Evolutionary conservation across 1,284 basidiomycete genomes (phyloP).

Genomic region (Xerocomus minutiporus): DNA sequence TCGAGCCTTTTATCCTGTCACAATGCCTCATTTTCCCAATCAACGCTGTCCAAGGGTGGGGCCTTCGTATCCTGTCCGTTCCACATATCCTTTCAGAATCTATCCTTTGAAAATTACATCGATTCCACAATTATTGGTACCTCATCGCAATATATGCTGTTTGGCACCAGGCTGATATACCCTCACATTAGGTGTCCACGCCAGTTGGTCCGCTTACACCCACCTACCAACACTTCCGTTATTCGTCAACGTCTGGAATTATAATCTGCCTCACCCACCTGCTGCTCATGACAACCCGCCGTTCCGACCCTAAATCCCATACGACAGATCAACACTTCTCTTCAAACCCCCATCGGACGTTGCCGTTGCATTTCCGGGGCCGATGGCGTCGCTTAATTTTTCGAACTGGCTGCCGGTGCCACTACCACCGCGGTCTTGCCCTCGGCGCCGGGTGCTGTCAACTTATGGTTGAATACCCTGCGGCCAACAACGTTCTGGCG

Average conservation of each 20-base stretch:
- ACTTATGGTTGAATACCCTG: background rate
- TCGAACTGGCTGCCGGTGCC: background rate
- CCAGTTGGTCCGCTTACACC: background rate
- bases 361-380: background rate
- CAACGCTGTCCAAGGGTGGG: background rate
- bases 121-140: background rate
- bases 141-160: background rate
- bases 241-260: background rate
- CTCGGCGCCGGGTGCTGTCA: background rate
- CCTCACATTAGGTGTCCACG: background rate
- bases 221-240: background rate
- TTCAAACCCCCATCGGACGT: constrained; percentile 2
- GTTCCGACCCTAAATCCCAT: background rate
- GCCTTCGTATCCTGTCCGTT: background rate
- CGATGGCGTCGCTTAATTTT: background rate
- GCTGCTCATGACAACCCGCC: background rate
- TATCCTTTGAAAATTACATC: background rate
- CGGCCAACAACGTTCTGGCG: background rate
- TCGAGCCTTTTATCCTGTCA: background rate
- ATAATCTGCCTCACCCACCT: too few relatives aligned
- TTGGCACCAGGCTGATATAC: background rate
- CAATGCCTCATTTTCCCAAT: background rate
- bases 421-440: background rate
- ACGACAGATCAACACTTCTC: background rate
- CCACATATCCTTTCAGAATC: background rate